Evolutionary conservation across 768 basidiomycete genomes (phyloP), one percentile per base, ranked within the genome.

Genomic region (Suillus variegatus): DNA sequence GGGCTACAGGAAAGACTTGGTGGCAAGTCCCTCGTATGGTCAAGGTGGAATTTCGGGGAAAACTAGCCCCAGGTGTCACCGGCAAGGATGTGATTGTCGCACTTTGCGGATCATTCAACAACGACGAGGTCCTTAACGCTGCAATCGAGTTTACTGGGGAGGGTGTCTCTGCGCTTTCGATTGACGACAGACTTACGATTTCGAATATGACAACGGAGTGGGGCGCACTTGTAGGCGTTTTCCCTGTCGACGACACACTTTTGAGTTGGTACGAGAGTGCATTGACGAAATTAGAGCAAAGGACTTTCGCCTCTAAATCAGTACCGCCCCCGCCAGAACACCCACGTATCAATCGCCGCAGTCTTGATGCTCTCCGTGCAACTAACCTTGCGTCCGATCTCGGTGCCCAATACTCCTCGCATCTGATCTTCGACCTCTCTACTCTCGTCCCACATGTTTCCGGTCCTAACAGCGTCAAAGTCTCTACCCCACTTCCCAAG

Each of bases 171-270:
- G 83, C 87, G 20, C 82, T 99, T 58, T 78, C 86, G 5, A 85
- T 99, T 63, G 97, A 99, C 73, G 96, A 99, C 70, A 87, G 97
- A 49, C 83, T 99, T 55, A 96, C 97, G 0, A 99, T 99, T 69
- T 83, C 95, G n/a, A 99, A 99, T 77, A 99, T 99, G 97, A 99
- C 97, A 6, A 99, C 97, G 38, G 97, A 99, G 77, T 99, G 97
- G 97, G 97, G 97, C 52, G 97, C 97, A 3, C 85, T 99, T 2
- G 95, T 88, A 10, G 97, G 97, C 40, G 88, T 97, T 8, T 99
- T 99, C 82, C 96, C 97, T 0, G 89, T 94, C 6, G 97, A 99
- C 73, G 82, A 88, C 22, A 88, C 86, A 10, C 84, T 95, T 22
- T 73, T 95, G 43, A 77, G 86, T 35, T 99, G 96, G 96, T 99